Conservation (phyloP, 805 yeast genomes). For the Lachancea dasiensis region DNA sequence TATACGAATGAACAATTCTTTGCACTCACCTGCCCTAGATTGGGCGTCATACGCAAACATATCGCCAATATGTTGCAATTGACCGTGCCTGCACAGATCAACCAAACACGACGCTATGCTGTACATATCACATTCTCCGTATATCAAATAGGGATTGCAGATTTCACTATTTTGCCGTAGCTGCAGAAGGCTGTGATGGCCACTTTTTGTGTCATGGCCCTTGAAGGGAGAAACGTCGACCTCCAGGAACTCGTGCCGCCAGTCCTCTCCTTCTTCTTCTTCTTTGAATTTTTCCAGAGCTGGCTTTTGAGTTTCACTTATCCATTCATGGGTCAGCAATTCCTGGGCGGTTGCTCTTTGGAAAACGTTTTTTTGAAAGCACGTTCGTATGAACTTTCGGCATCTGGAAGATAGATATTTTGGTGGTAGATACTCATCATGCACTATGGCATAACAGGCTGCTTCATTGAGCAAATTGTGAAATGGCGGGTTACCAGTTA, state of each 20-base stretch:
- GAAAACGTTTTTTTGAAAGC: slow-evolving; percentile 66
- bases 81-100: slow-evolving; percentile 7
- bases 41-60: slow-evolving; percentile 22
- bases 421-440: slow-evolving; percentile 36
- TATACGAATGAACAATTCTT: slow-evolving; percentile 16
- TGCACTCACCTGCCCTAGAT: slow-evolving; percentile 19
- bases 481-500: slow-evolving; percentile 85
- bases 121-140: slow-evolving; percentile 11
- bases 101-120: slow-evolving; percentile 17
- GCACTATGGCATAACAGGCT: slow-evolving; percentile 35
- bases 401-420: slow-evolving; percentile 40
- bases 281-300: slow-evolving; percentile 26
- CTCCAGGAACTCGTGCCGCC: slow-evolving; percentile 30
- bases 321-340: slow-evolving; percentile 57
- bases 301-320: slow-evolving; percentile 11
- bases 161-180: slow-evolving; percentile 2
- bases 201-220: slow-evolving; percentile 9
- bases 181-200: slow-evolving; percentile 1
- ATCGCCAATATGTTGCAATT: slow-evolving; percentile 1
- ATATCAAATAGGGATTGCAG: slow-evolving; percentile 10
- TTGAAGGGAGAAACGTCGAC: slow-evolving; percentile 14
- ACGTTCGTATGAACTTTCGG: slow-evolving; percentile 59
- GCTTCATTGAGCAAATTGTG: slow-evolving; percentile 43
- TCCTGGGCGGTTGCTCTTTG: slow-evolving; percentile 59
- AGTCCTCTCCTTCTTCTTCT: slow-evolving; percentile 18